Percentiles rank a stretch among this genome's conserved stretches.
phyloP scores from a whole-genome alignment of 768 basidiomycete genomes.

The Phanerochaete sordida region DNA sequence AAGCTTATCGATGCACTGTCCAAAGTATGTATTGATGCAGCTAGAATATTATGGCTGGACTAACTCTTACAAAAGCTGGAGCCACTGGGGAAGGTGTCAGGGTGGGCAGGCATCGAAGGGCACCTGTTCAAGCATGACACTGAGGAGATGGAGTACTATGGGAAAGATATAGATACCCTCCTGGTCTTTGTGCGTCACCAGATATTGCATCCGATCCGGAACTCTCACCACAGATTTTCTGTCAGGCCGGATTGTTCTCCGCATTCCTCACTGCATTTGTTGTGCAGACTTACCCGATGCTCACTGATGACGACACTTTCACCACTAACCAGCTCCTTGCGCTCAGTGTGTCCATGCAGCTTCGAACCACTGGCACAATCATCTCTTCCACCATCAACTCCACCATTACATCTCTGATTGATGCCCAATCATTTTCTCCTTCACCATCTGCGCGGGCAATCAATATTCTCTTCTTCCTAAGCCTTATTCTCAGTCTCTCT shows the following conservation, averaged over 20 bases:
- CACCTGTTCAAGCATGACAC: background rate
- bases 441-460: background rate
- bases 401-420: background rate
- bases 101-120: conserved; percentile 1
- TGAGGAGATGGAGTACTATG: background rate
- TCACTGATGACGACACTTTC: conserved; percentile 8
- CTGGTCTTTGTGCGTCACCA: conserved; percentile 3
- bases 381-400: background rate
- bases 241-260: conserved; percentile 24
- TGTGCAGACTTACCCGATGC: conserved; percentile 14
- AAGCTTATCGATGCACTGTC: too few relatives aligned
- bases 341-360: conserved; percentile 9
- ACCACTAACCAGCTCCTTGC: conserved; percentile 4
- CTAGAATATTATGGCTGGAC: too few relatives aligned
- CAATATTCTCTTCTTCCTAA: conserved; percentile 1
- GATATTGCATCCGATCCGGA: background rate
- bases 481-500: conserved; percentile 1
- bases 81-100: background rate
- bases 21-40: too few relatives aligned
- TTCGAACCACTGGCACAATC: background rate
- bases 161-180: conserved; percentile 3
- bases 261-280: conserved; percentile 23
- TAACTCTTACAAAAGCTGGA: too few relatives aligned
- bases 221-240: background rate
- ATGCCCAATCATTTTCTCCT: background rate